Evolutionary conservation across 768 basidiomycete genomes (phyloP), one percentile per base, ranked within the genome.

Genomic region (Galerina marginata): DNA sequence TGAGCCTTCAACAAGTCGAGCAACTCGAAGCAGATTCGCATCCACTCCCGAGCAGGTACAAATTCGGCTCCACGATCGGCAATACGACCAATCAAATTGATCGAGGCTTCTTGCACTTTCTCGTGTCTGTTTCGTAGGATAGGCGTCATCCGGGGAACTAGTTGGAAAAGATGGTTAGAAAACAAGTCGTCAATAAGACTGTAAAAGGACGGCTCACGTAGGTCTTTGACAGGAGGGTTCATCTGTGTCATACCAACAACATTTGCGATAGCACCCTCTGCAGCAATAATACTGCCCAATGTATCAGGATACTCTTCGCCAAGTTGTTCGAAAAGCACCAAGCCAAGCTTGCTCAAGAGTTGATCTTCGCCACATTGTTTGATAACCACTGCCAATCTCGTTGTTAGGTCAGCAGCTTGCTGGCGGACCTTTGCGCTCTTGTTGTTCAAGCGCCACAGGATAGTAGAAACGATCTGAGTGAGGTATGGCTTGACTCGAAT

Each of bases 171-270:
- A 62, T 47, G 56, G 65, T 25, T 50, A 53, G 23, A 52, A 53
- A 44, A 55, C 37, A 56, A 40, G 2, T 25, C 16, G 37, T 42
- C 15, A 11, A 40, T 33, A 46, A 36, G 26, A 44, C 47, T 15
- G 10, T 9, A 42, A 33, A 51, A 37, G 38, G 33, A 53, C 59
- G 36, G 89, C 96, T 86, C 75, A 97, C 96, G 73, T 59, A 99
- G 88, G 84, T 99, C 97, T 75, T 99, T 99, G 26, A 99, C 96
- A 0, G 97, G 97, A 12, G 97, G 97, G 73, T 97, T 98, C 97
- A 99, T 99, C 74, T 98, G 95, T 9, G 97, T 97, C 97, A 99
- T 99, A 77, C 97, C 97, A 63, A 99, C 97, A 51, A 99, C 97
- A 68, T 99, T 99, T 65, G 97, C 97, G 69, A 99, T 99, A 49